Conservation (phyloP, 768 basidiomycete genomes). For the Saitozyma sp. region DNA sequence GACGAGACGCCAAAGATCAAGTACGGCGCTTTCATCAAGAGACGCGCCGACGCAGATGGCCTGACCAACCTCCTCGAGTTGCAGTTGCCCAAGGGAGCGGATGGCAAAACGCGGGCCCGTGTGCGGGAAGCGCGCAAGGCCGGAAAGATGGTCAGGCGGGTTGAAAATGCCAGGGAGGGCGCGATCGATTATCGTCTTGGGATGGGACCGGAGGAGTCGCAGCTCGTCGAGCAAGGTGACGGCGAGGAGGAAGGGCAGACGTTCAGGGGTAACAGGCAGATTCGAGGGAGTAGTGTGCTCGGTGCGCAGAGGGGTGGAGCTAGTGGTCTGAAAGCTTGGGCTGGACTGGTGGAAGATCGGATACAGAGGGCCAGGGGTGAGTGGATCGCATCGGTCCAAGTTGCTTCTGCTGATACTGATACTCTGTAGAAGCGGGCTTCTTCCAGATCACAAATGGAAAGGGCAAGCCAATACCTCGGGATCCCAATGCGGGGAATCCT, state of each 20-base stretch:
- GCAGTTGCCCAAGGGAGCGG: conserved; percentile 39
- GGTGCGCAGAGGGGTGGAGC: conserved; percentile 54
- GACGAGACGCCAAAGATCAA: conserved; percentile 34
- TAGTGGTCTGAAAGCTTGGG: conserved; percentile 71
- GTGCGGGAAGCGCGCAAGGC: conserved; percentile 59
- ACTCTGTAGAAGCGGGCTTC: conserved; percentile 66
- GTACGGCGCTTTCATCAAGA: conserved; percentile 47
- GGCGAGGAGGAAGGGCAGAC: conserved; percentile 21
- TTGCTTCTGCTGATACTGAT: conserved; percentile 50
- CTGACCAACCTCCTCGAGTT: conserved; percentile 41
- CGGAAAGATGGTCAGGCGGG: conserved; percentile 60
- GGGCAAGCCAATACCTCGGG: conserved; percentile 58
- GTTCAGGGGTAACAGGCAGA: conserved; percentile 52
- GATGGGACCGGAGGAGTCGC: conserved; percentile 23
- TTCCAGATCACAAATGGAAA: conserved; percentile 74
- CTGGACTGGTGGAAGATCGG: conserved; percentile 70
- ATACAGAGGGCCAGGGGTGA: conserved; percentile 59
- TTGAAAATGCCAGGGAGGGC: conserved; percentile 67
- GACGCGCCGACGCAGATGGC: conserved; percentile 24
- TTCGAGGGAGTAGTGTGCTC: conserved; percentile 49
- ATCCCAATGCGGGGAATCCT: conserved; percentile 61
- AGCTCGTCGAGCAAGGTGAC: conserved; percentile 15
- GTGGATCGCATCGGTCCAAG: background rate
- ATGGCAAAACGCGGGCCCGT: conserved; percentile 43
- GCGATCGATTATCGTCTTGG: conserved; percentile 76